Percentiles rank a stretch among this genome's conserved stretches.
Evolutionary conservation across 1,284 basidiomycete genomes (phyloP).

Genomic region (Farysia itapuensis): DNA sequence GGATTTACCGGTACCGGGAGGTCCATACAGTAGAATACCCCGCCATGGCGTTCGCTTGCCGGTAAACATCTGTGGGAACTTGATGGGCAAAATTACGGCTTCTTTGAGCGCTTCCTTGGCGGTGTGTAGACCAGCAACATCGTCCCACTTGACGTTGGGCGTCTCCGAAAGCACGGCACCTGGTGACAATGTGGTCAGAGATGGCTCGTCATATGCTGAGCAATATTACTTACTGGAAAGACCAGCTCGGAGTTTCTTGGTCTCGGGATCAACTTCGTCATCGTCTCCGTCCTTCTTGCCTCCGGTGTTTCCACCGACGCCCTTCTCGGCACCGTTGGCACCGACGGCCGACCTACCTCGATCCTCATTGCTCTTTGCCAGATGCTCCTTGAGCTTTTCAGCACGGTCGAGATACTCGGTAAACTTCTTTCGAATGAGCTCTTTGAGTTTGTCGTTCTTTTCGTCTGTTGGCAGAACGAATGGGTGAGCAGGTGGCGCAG

Average conservation of each 20-base stretch:
- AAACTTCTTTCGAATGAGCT: conserved; percentile 84
- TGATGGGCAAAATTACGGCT: conserved; percentile 97
- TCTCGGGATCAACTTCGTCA: conserved; percentile 82
- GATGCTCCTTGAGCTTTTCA: conserved; percentile 79
- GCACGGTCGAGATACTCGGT: conserved; percentile 89
- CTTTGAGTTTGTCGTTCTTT: conserved; percentile 91
- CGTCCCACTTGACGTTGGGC: conserved; percentile 96
- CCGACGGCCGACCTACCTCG: conserved; percentile 75
- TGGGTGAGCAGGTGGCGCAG: too few species aligned
- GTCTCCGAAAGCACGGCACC: conserved; percentile 90
- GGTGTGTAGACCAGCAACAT: conserved; percentile 90
- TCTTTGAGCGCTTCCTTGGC: conserved; percentile 97
- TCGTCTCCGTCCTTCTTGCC: conserved; percentile 71
- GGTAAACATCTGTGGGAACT: conserved; percentile 96
- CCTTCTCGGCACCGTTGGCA: conserved; percentile 68
- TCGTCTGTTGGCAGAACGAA: conserved; percentile 77
- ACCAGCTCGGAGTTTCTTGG: conserved; percentile 89
- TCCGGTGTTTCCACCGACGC: conserved; percentile 68
- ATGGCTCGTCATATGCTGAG: too few species aligned
- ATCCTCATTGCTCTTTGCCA: conserved; percentile 67
- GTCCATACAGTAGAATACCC: conserved; percentile 93
- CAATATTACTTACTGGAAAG: too few species aligned
- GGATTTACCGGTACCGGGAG: conserved; percentile 63
- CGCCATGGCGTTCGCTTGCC: conserved; percentile 97
- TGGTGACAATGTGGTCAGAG: too few species aligned